A percentile compares a stretch with the other conserved stretches of the same genome.
Conservation (phyloP, 371 early-diverging fungal species). For the Apophysomyces trapeziformis region DNA sequence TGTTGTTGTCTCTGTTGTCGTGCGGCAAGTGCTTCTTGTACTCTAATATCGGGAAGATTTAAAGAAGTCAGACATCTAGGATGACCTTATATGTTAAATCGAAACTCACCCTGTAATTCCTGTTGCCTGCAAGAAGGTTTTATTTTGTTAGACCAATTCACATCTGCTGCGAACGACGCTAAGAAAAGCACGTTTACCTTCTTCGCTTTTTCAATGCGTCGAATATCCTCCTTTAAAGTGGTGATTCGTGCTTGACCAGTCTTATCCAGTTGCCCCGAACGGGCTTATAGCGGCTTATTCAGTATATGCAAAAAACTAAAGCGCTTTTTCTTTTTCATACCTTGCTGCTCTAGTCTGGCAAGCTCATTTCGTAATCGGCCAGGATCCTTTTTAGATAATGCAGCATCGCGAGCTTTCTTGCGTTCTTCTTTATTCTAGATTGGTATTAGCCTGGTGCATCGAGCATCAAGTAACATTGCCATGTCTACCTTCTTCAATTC, state of each 20-base stretch:
- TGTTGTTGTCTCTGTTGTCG: constrained; percentile 42
- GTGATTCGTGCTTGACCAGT: constrained; percentile 48
- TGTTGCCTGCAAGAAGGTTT: constrained; percentile 4
- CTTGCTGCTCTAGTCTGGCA: constrained; percentile 50
- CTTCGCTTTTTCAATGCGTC: constrained; percentile 58
- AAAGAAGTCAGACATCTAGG: no score
- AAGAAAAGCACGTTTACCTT: constrained; percentile 26
- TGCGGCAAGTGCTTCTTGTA: constrained; percentile 44
- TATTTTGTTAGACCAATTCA: not conserved
- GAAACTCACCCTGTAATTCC: constrained; percentile 17
- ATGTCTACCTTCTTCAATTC: constrained; percentile 64
- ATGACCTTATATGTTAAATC: no score
- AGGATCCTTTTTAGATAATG: constrained; percentile 58
- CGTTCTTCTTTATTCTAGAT: constrained; percentile 68
- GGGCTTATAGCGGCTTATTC: constrained; percentile 17
- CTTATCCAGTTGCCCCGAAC: constrained; percentile 54
- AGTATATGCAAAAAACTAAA: not conserved
- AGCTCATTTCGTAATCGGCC: constrained; percentile 49
- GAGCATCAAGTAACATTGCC: not conserved
- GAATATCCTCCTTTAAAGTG: constrained; percentile 45
- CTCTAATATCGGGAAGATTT: constrained; percentile 19
- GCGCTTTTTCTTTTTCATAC: constrained; percentile 19
- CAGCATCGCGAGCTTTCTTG: constrained; percentile 53
- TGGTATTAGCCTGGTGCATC: not conserved
- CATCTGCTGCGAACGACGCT: not conserved